Evolutionary conservation across 768 basidiomycete species (phyloP), one percentile per base, ranked within the genome.

Genomic region (Amanita exitialis): DNA sequence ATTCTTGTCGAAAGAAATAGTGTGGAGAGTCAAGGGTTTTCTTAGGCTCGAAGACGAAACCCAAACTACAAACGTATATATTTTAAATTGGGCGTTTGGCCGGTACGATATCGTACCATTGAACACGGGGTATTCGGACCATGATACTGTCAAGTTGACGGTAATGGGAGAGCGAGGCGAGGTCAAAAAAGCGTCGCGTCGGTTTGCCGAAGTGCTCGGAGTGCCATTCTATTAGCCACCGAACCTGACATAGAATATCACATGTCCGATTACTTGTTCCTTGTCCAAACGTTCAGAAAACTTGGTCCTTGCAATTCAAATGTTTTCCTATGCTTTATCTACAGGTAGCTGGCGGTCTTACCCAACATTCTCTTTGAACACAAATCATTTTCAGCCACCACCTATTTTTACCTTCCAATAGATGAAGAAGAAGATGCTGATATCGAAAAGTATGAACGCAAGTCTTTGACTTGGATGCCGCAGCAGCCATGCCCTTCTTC

Each of bases 11-110:
- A 86, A 84, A 55, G 89, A 90, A 60, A 65, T 68, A 1, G 69
- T 90, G 7, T 92, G 86, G 80, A 68, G 86, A 56, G 83, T 94
- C 30, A 97, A 97, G 61, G 94, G 93, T 15, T 90, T 92, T 59
- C 73, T 94, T 20, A 75, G 75, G 35, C 62, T 89, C 5, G 64
- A 62, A 21, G 63, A 63, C 16, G 65, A 50, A 10, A 55, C 30
- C 3, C 38, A 34, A 12, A 25, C 18, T 7, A n/a, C 42, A 6
- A 47, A 68, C 6, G 58, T 66, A 55, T 63, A 74, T 61, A 86
- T 92, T 53, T 58, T 95, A 53, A 97, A 97, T 62, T 97, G 91
- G 90, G 92, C 93, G 6, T 97, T 96, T 67, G 90, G 90, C 12
- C 78, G 93, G 36, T 83, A 78, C 61, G 89, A 92, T 23, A 74